Conservation (phyloP, 768 basidiomycete genomes). For the Pulveroboletus sp. region DNA sequence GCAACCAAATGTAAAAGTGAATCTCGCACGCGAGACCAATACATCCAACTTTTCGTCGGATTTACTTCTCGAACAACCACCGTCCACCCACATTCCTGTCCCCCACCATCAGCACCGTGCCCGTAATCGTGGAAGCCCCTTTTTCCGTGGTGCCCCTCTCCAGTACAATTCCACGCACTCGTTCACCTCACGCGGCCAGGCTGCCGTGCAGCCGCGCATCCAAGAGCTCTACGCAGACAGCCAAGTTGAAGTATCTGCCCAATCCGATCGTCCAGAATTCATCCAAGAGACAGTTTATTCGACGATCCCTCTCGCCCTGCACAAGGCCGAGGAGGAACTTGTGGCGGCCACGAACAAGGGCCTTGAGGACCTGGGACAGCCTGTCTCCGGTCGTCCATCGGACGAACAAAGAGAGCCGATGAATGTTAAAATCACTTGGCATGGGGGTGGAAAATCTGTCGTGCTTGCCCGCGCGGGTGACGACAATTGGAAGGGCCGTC, state of each 20-base stretch:
- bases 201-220: conserved; percentile 37
- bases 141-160: conserved; percentile 34
- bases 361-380: conserved; percentile 20
- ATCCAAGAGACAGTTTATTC: conserved; percentile 59
- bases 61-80: conserved; percentile 40
- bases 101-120: conserved; percentile 29
- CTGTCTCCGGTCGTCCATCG: conserved; percentile 16
- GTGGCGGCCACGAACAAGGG: conserved; percentile 11
- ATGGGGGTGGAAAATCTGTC: conserved; percentile 60
- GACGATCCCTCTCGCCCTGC: conserved; percentile 56
- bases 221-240: conserved; percentile 45
- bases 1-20: conserved; percentile 29
- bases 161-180: conserved; percentile 46
- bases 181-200: conserved; percentile 35
- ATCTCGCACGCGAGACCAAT: conserved; percentile 24
- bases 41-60: conserved; percentile 36
- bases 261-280: conserved; percentile 37
- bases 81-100: conserved; percentile 43
- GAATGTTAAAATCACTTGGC: conserved; percentile 60
- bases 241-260: conserved; percentile 30
- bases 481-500: conserved; percentile 71
- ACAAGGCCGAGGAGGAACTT: conserved; percentile 33
- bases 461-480: conserved; percentile 72
- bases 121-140: conserved; percentile 31
- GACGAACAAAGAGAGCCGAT: conserved; percentile 32